Conservation (phyloP, 2,329 filamentous ascomycete genomes). For the Diaporthe batatas region DNA sequence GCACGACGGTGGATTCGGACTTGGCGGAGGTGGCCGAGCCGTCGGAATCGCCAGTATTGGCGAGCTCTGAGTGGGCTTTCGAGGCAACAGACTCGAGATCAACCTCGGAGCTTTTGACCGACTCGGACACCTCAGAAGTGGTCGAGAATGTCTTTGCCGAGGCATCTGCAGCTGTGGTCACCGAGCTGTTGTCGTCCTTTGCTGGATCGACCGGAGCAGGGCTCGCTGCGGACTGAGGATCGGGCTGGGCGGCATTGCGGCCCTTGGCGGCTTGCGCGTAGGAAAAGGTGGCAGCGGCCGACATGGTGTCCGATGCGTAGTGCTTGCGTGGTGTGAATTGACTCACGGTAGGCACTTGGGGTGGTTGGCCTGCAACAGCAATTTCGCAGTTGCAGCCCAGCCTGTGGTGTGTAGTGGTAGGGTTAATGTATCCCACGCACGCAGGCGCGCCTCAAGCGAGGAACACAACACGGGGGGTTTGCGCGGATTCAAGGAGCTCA, state of each 20-base stretch:
- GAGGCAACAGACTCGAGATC: slow-evolving; percentile 45
- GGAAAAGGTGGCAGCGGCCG: slow-evolving; percentile 77
- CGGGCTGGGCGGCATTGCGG: slow-evolving; percentile 62
- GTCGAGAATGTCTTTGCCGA: slow-evolving; percentile 55
- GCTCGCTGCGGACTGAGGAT: slow-evolving; percentile 50
- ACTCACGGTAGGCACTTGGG: slow-evolving; percentile 33
- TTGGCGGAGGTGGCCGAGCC: slow-evolving; percentile 54
- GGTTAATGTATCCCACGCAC: slow-evolving; percentile 38
- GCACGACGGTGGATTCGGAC: slow-evolving; percentile 45
- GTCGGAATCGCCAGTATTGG: slow-evolving; percentile 46
- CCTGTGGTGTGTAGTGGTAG: slow-evolving; percentile 36
- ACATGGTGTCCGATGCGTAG: slow-evolving; percentile 56
- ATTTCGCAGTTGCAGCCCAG: slow-evolving; percentile 37
- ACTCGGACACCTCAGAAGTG: slow-evolving; percentile 50
- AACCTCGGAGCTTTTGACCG: slow-evolving; percentile 45
- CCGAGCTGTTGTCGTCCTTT: slow-evolving; percentile 52
- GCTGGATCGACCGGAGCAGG: slow-evolving; percentile 51
- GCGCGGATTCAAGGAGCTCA: slow-evolving; percentile 35
- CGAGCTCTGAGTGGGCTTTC: slow-evolving; percentile 49
- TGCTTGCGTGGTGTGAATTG: slow-evolving; percentile 29
- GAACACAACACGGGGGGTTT: slow-evolving; percentile 34
- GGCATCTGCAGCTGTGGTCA: slow-evolving; percentile 52
- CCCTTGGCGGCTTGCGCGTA: slow-evolving; percentile 97
- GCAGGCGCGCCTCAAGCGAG: slow-evolving; percentile 39
- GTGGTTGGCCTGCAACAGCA: slow-evolving; percentile 38